Percentiles rank a stretch among this genome's conserved stretches.
Evolutionary conservation across 176 grass and related monocot species (phyloP).

Genomic region (Thalia dealbata): DNA sequence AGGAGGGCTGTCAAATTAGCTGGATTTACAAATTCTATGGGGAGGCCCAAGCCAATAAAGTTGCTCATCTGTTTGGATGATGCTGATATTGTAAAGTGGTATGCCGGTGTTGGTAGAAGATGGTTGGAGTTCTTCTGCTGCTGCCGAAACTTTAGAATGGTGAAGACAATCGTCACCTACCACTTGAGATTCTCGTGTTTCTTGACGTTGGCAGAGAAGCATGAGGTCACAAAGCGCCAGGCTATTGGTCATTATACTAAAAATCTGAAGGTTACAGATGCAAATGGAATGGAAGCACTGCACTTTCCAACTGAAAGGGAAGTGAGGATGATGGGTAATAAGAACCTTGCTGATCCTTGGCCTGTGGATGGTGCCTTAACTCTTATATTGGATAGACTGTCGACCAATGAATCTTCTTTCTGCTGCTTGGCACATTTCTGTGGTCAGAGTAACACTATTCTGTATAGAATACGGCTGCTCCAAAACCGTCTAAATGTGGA

Average conservation of each 20-base stretch:
- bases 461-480: slow-evolving; percentile 73
- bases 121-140: slow-evolving; percentile 96
- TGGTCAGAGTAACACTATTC: slow-evolving; percentile 35
- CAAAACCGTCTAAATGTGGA: slow-evolving; percentile 84
- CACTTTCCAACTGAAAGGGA: slow-evolving; percentile 76
- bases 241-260: slow-evolving; percentile 84
- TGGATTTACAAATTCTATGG: slow-evolving; percentile 86
- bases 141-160: slow-evolving; percentile 76
- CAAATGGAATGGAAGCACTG: slow-evolving; percentile 35
- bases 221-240: slow-evolving; percentile 75
- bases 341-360: slow-evolving; percentile 58
- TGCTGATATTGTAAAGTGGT: slow-evolving; percentile 87
- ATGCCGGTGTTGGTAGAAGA: slow-evolving; percentile 66
- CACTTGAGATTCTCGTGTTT: slow-evolving; percentile 97
- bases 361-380: slow-evolving; percentile 73
- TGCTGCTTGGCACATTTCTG: slow-evolving; percentile 78
- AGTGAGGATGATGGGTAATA: slow-evolving; percentile 93
- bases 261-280: slow-evolving; percentile 61
- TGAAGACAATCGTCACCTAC: slow-evolving; percentile 74
- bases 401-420: slow-evolving; percentile 34
- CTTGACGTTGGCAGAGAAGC: slow-evolving; percentile 83
- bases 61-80: slow-evolving; percentile 85
- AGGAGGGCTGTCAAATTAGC: slow-evolving; percentile 68
- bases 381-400: slow-evolving; percentile 64
- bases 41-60: slow-evolving; percentile 65